Evolutionary conservation across 164 flowering plant species (phyloP).

Genomic region (Chimonanthus salicifolius): DNA sequence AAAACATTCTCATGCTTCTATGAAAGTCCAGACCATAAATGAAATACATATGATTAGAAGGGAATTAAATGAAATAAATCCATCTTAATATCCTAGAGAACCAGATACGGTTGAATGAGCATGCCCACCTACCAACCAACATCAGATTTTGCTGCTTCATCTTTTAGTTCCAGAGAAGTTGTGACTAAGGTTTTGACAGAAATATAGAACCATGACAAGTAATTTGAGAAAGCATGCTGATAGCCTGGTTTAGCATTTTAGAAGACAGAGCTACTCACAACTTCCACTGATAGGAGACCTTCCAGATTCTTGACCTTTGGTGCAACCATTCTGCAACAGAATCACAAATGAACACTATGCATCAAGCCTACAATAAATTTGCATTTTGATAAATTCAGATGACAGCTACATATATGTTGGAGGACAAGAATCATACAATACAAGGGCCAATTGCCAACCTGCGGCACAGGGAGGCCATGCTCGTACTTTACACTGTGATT

Average conservation of each 20-base stretch:
- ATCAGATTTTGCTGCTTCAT: too few species aligned
- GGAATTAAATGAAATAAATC: not conserved
- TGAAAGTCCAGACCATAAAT: not conserved
- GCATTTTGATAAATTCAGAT: not conserved
- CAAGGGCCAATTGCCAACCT: not conserved
- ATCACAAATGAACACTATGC: not conserved
- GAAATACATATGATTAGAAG: too few species aligned
- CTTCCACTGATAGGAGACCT: slow-evolving; percentile 57
- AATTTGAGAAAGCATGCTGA: not conserved
- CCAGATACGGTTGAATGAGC: too few species aligned
- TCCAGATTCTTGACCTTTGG: slow-evolving; percentile 66
- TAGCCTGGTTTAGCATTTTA: not conserved
- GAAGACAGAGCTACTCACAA: slow-evolving; percentile 35
- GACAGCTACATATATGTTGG: not conserved
- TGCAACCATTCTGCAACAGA: slow-evolving; percentile 54
- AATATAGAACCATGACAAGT: too few species aligned
- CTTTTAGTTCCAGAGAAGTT: too few species aligned
- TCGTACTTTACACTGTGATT: too few species aligned
- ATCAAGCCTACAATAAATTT: not conserved
- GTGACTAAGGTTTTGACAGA: too few species aligned
- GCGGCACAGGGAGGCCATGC: too few species aligned
- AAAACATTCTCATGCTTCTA: not conserved
- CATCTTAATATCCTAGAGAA: too few species aligned
- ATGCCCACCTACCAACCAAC: too few species aligned
- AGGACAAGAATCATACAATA: not conserved